These are phyloP conservation scores for Pleurotus tuoliensis DNA, from an alignment of 768 basidiomycete genomes.

Conservation along the genomic window DNA sequence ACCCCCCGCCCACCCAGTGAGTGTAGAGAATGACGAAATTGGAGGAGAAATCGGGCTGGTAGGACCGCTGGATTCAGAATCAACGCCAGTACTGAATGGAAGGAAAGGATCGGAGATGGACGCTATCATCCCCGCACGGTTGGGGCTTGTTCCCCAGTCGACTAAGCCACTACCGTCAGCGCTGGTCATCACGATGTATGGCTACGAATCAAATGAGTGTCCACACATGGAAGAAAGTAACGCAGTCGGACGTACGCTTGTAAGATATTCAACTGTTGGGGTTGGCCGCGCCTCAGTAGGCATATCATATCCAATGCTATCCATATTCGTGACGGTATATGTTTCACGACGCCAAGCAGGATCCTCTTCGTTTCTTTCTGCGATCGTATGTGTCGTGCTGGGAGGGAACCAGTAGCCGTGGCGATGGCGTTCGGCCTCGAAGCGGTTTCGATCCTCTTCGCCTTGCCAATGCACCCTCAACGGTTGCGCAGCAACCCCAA, in stretches of 20 bases:
- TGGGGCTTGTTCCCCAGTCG: slow-evolving; percentile 19
- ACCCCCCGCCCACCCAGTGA: slow-evolving; percentile 36
- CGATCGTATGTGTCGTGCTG: not conserved
- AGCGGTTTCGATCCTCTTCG: not conserved
- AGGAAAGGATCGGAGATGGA: slow-evolving; percentile 24
- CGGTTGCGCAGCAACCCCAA: slow-evolving; percentile 19
- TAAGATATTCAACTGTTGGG: slow-evolving; percentile 12
- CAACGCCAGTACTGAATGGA: slow-evolving; percentile 14
- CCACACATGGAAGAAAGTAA: not conserved
- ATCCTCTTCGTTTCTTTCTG: not conserved
- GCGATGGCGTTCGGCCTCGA: not conserved
- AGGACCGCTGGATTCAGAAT: not conserved
- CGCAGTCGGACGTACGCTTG: slow-evolving; percentile 19
- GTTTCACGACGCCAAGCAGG: slow-evolving; percentile 10
- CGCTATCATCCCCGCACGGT: slow-evolving; percentile 19
- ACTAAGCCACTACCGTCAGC: slow-evolving; percentile 16
- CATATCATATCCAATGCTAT: slow-evolving; percentile 24
- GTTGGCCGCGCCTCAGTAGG: slow-evolving; percentile 14
- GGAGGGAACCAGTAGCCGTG: slow-evolving; percentile 14
- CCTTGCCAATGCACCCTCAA: slow-evolving; percentile 2
- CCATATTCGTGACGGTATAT: slow-evolving; percentile 9
- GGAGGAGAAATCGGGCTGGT: slow-evolving; percentile 13
- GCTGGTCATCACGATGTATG: slow-evolving; percentile 1
- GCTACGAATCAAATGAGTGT: not conserved
- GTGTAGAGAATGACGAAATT: slow-evolving; percentile 30